Base-by-base conservation (phyloP, 768 basidiomycete species). In the Pleurotus tuoliensis region DNA sequence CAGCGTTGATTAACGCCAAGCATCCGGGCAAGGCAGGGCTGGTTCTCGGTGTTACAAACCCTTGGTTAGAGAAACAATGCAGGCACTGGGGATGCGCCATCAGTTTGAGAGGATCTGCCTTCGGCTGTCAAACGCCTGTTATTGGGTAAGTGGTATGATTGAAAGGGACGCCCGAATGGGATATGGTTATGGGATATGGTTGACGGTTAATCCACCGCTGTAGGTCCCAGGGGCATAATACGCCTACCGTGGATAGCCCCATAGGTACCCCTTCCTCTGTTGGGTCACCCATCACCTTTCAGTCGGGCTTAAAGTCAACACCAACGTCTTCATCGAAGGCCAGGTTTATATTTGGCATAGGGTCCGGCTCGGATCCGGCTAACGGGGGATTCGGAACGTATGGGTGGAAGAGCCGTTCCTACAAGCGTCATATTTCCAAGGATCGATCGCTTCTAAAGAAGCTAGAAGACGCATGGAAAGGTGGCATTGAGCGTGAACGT, bases 61-160 rank as follows among this genome's bases (percentile, higher is more conserved):
- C 94, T 0, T 86, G 92, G 63, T 88, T 95, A 52, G 85, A 87
- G 64, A 83, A 82, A 51, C 82, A 83, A 1, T 93, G 90, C 64
- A 75, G 77, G 1, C 90, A 94, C 68, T 96, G 92, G 91, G 90
- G 92, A 2, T 91, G 96, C 69, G 70, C 88, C 1, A 71, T 95
- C 37, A 89, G 87, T 54, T 71, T 94, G 38, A 88, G 88, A 22
- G 72, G 76, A 55, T 71, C 71, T 39, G 66, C 66, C 12, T 46
- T 54, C 45, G 62, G 63, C 44, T 61, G 64, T 2, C 58, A 59
- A 9, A 58, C 59, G 47, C 22, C 46, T 12, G 41, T 45, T 60
- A 15, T 44, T 25, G 2, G 49, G n/a, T 43, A 49, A 5, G 40
- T 40, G 1, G 51, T 25, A 11, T 12, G 30, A 13, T 52, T 6